Conservation (phyloP, 2,329 filamentous ascomycete species). For the Colletotrichum sojae region DNA sequence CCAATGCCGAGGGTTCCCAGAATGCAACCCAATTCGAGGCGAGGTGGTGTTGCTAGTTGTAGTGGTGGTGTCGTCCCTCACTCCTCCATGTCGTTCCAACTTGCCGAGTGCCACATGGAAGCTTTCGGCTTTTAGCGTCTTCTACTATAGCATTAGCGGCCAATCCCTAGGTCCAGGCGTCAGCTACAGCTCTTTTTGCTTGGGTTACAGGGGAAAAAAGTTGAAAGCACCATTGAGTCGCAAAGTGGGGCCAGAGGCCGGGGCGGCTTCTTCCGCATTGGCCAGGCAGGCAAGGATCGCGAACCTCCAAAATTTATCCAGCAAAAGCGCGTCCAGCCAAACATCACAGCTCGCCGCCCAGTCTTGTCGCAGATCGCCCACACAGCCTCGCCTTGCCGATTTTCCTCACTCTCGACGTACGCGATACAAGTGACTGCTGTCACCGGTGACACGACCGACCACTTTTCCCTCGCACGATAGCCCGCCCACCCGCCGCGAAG, state of each 20-base stretch:
- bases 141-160: not conserved
- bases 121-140: conserved; percentile 1
- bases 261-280: conserved; percentile 36
- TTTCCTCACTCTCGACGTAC: not conserved
- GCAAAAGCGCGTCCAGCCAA: conserved; percentile 35
- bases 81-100: not conserved
- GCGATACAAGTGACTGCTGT: not conserved
- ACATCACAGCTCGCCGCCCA: conserved; percentile 16
- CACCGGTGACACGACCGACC: not conserved
- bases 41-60: not conserved
- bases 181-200: not conserved
- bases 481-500: conserved; percentile 5
- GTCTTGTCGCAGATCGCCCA: conserved; percentile 21
- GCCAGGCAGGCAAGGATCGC: conserved; percentile 38
- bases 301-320: conserved; percentile 43
- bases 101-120: conserved; percentile 4
- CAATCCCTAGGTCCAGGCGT: conserved; percentile 1
- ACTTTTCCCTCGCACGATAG: not conserved
- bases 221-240: not conserved
- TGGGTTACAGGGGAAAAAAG: not conserved
- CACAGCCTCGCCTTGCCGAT: not conserved
- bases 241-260: conserved; percentile 3
- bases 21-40: not conserved
- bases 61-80: not conserved
- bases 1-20: conserved; percentile 3